Conservation (phyloP, 352 stramenopile genomes). For the Plasmopara viticola region DNA sequence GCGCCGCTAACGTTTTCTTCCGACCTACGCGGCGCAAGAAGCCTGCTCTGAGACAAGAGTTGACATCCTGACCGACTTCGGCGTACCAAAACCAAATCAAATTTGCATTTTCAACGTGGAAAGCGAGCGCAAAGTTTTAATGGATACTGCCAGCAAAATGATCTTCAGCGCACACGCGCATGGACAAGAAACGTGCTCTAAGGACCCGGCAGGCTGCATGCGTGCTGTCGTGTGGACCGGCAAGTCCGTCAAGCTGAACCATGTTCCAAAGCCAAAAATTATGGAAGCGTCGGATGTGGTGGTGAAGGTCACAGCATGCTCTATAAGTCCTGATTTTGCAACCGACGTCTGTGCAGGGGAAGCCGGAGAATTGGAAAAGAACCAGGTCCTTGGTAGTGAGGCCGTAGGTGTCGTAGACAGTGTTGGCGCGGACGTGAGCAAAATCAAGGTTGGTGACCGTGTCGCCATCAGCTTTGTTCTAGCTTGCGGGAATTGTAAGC, state of each 20-base stretch:
- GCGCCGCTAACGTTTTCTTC: constrained; percentile 7
- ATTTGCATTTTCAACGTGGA: constrained; percentile 21
- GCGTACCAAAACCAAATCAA: constrained; percentile 1
- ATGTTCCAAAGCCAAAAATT: constrained; percentile 52
- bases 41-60: constrained; percentile 9
- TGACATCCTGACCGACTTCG: constrained; percentile 3
- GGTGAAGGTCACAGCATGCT: constrained; percentile 58
- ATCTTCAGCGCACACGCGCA: constrained; percentile 20
- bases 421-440: constrained; percentile 40
- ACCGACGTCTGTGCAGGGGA: constrained; percentile 35
- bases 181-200: constrained; percentile 23
- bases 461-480: constrained; percentile 72
- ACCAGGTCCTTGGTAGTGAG: constrained; percentile 65
- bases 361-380: constrained; percentile 37
- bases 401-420: constrained; percentile 55
- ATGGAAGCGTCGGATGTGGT: constrained; percentile 46
- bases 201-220: constrained; percentile 42
- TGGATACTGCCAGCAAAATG: constrained; percentile 27
- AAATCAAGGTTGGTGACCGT: constrained; percentile 54
- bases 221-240: constrained; percentile 54
- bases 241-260: constrained; percentile 46
- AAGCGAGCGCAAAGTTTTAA: constrained; percentile 8
- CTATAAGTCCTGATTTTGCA: constrained; percentile 49
- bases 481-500: constrained; percentile 61
- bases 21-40: neutral